Evolutionary conservation across 495 filamentous ascomycete species (phyloP), one percentile per base, ranked within the genome.

Genomic region (Apiosordaria backusii): DNA sequence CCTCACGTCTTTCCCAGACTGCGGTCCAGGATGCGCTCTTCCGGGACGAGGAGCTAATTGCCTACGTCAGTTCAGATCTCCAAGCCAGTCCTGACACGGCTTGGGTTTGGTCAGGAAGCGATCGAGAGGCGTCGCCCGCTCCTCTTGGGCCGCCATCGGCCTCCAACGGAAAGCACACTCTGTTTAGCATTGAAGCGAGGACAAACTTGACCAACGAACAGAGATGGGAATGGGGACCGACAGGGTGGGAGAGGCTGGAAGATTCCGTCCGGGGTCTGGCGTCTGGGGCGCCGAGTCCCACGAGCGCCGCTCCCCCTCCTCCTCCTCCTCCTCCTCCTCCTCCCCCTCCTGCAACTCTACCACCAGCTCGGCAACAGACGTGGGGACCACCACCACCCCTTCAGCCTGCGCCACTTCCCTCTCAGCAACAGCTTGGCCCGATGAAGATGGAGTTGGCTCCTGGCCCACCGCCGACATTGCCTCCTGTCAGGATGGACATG

Each of bases 1-100:
- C 67, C 68, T 60, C 57, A 61, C 70, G 35, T 29, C 66, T 65
- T 53, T 68, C 67, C 21, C 65, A 50, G n/a, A 40, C 73, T 7
- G 69, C 70, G 2, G 60, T 83, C 9, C 77, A 80, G 57, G 75
- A 83, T 2, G 75, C 84, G 18, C 73, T 92, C 3, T 81, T 92
- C n/a, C 78, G 83, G 21, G 95, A 99, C 74, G 95, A 97, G 68
- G 95, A 97, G 75, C 87, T 99, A 74, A 79, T 98, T 40, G 91
- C 88, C 1, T 96, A 97, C 73, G 88, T 90, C 1, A 94, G 90
- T 23, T 92, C 89, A 0, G 95, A 99, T 76, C 85, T 97, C 77
- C 95, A 98, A 75, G 91, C 90, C n/a, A 85, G 84, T 52, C 80
- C 81, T 5, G 91, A 95, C 23, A 88, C 86, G 24, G 86, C 87